Conservation (phyloP, 306 rosid genomes). For the Hylodesmum podocarpum region DNA sequence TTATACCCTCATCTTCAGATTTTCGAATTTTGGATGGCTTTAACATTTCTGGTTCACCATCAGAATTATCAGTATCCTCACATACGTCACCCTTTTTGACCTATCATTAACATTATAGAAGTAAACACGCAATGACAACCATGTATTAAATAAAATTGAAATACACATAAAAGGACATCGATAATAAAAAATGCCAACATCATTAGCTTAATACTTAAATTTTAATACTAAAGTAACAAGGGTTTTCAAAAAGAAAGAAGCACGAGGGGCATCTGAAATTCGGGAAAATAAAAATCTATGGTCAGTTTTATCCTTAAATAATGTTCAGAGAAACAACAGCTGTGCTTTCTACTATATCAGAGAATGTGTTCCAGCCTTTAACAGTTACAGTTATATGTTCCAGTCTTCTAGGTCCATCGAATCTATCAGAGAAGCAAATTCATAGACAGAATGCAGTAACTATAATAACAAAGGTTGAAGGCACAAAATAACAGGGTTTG, state of each 20-base stretch:
- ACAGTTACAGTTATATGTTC: background rate
- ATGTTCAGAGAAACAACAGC: background rate
- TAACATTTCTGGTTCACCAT: conserved; percentile 40
- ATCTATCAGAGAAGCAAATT: background rate
- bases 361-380: background rate
- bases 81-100: conserved; percentile 62
- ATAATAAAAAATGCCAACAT: background rate
- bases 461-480: background rate
- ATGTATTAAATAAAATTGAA: background rate
- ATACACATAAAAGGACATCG: background rate
- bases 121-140: conserved; percentile 19
- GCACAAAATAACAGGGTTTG: background rate
- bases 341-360: background rate
- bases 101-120: conserved; percentile 44
- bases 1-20: conserved; percentile 53
- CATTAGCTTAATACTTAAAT: background rate
- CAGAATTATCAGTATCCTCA: conserved; percentile 34
- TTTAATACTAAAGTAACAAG: background rate
- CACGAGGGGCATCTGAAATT: background rate
- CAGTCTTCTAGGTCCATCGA: background rate
- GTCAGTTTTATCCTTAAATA: background rate
- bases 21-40: conserved; percentile 42
- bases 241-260: background rate
- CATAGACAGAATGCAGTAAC: background rate
- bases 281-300: background rate